Conservation (phyloP, 2,329 filamentous ascomycete genomes). For the Lachnellula willkommii region DNA sequence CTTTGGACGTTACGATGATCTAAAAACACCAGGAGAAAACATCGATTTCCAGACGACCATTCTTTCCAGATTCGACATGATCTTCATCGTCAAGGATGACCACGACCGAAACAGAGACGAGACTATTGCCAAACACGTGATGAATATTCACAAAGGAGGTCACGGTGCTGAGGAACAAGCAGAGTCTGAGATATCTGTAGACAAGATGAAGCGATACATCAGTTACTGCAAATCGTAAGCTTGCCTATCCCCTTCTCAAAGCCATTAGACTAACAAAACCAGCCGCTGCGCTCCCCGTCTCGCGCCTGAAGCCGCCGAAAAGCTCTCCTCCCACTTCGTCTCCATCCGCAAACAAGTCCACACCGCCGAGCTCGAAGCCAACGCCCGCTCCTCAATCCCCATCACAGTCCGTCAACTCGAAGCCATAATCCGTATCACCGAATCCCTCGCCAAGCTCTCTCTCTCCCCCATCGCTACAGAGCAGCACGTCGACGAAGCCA, state of each 20-base stretch:
- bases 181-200: slow-evolving; percentile 85
- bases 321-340: slow-evolving; percentile 94
- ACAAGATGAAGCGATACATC: slow-evolving; percentile 96
- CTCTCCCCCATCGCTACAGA: slow-evolving; percentile 84
- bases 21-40: slow-evolving; percentile 96
- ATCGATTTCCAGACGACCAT: slow-evolving; percentile 99
- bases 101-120: slow-evolving; percentile 88
- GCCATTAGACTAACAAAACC: slow-evolving; percentile 3
- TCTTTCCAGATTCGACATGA: slow-evolving; percentile 97
- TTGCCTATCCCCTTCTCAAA: not conserved
- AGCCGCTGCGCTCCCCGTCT: slow-evolving; percentile 89
- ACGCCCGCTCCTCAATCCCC: slow-evolving; percentile 86
- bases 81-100: slow-evolving; percentile 96
- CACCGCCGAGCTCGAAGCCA: slow-evolving; percentile 81
- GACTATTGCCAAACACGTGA: slow-evolving; percentile 92
- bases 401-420: slow-evolving; percentile 97
- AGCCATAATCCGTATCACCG: slow-evolving; percentile 94
- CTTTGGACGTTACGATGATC: slow-evolving; percentile 95
- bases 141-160: slow-evolving; percentile 93
- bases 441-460: slow-evolving; percentile 87
- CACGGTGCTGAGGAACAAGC: slow-evolving; percentile 74
- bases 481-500: slow-evolving; percentile 92
- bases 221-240: slow-evolving; percentile 92
- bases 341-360: slow-evolving; percentile 93
- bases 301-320: slow-evolving; percentile 85